Evolutionary conservation across 208 protist genomes (phyloP).

Genomic region (Leishmania turanica): DNA sequence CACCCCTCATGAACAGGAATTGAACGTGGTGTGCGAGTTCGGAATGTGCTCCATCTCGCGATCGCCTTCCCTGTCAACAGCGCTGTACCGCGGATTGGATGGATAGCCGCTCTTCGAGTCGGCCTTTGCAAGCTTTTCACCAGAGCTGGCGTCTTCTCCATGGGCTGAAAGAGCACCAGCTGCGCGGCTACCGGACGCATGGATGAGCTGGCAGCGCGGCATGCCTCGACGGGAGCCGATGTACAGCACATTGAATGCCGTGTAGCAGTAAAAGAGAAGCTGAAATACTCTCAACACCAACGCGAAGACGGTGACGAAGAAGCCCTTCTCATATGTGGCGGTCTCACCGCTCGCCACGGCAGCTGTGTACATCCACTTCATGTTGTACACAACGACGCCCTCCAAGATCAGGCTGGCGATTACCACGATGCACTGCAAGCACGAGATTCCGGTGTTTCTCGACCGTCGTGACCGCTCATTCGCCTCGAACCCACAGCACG

Average conservation of each 20-base stretch:
- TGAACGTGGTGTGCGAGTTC: no score
- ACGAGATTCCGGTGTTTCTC: background rate
- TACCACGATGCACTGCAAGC: background rate
- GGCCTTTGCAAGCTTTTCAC: background rate
- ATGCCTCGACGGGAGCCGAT: background rate
- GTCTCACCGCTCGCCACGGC: background rate
- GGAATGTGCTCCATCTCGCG: background rate
- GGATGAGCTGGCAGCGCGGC: conserved; percentile 7
- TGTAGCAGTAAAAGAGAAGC: background rate
- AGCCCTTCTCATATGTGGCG: background rate
- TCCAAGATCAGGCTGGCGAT: background rate
- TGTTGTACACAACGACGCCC: background rate
- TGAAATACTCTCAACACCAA: background rate
- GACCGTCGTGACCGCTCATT: conserved; percentile 1
- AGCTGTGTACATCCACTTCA: background rate
- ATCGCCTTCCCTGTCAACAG: background rate
- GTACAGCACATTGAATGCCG: background rate
- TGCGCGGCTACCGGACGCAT: background rate
- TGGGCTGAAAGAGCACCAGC: background rate
- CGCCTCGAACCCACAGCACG: conserved; percentile 14
- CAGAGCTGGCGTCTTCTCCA: background rate
- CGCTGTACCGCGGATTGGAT: background rate
- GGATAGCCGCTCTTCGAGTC: background rate
- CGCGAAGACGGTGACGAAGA: background rate
- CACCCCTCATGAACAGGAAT: background rate